These are phyloP conservation scores for Usnea hakonensis DNA, from an alignment of 495 filamentous ascomycete species.

Conservation along the genomic window DNA sequence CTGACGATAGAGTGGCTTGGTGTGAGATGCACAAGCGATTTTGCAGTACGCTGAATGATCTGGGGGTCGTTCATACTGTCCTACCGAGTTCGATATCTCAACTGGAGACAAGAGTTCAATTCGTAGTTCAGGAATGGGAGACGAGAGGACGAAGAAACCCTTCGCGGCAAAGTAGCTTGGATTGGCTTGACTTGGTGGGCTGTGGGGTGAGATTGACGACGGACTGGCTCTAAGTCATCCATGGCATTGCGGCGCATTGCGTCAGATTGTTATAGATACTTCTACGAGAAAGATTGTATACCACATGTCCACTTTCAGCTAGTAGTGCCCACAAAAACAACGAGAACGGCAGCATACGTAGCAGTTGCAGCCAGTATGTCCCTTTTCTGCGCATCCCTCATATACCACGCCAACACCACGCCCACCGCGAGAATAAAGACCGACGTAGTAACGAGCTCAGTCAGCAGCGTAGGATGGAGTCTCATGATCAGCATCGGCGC, in stretches of 20 bases:
- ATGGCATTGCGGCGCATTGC: too few relatives aligned
- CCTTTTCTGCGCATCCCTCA: background rate
- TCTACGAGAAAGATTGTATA: too few relatives aligned
- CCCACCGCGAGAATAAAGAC: background rate
- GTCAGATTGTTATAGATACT: too few relatives aligned
- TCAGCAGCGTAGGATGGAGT: background rate
- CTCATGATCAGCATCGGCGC: constrained; percentile 10
- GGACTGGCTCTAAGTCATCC: too few relatives aligned
- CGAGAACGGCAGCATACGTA: background rate
- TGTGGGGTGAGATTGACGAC: too few relatives aligned
- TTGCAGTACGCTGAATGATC: constrained; percentile 18
- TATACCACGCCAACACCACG: background rate
- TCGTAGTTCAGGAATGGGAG: constrained; percentile 9
- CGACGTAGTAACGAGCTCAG: background rate
- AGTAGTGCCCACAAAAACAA: background rate
- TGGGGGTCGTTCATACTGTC: constrained; percentile 20
- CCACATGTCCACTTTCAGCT: too few relatives aligned
- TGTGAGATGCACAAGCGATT: constrained; percentile 29
- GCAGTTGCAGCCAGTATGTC: background rate
- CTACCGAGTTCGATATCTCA: constrained; percentile 10
- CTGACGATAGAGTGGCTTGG: constrained; percentile 35
- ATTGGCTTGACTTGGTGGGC: too few relatives aligned
- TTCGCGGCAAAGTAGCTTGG: too few relatives aligned
- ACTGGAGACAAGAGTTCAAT: constrained; percentile 6
- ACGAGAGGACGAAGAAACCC: background rate